phyloP scores from a whole-genome alignment of 257 asterid genomes.

The Phtheirospermum japonicum region DNA sequence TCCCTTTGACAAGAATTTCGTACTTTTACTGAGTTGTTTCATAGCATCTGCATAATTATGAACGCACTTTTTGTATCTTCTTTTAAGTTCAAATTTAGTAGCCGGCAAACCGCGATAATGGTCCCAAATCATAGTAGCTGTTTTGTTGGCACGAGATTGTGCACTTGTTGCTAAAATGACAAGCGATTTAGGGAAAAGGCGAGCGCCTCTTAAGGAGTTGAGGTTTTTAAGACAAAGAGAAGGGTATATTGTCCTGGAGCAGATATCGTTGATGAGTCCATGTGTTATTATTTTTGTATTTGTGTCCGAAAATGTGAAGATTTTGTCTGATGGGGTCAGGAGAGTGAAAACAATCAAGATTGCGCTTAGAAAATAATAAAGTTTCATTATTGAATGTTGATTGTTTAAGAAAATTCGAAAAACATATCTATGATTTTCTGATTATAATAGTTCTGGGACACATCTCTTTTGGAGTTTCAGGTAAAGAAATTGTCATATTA shows the following conservation, averaged over 20 bases:
- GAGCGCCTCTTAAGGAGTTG: not conserved
- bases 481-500: too few species aligned
- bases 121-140: not conserved
- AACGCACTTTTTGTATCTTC: not conserved
- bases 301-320: not conserved
- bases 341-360: not conserved
- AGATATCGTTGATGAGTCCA: not conserved
- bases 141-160: not conserved
- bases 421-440: too few species aligned
- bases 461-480: too few species aligned
- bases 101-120: not conserved
- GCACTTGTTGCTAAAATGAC: not conserved
- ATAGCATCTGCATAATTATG: not conserved
- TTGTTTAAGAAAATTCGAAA: too few species aligned
- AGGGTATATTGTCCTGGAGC: not conserved
- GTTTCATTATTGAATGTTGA: not conserved
- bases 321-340: constrained; percentile 4
- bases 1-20: not conserved
- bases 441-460: too few species aligned
- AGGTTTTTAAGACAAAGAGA: not conserved
- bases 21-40: not conserved
- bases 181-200: not conserved
- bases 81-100: not conserved
- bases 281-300: not conserved
- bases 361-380: not conserved